phyloP scores from a whole-genome alignment of 768 basidiomycete species.

The Pleurotus ostreatus region DNA sequence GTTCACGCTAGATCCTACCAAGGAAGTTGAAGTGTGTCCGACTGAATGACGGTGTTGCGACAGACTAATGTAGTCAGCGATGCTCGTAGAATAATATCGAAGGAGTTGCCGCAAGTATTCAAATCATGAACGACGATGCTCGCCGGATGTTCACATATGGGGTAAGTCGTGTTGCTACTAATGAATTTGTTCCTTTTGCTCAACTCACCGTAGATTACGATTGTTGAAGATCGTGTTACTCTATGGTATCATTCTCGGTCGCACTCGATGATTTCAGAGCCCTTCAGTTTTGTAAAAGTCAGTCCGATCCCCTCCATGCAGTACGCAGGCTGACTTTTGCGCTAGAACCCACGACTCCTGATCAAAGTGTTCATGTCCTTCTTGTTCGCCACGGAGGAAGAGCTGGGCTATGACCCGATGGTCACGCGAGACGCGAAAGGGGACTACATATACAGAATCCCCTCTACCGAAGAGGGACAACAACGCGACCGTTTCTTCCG shows the following conservation, averaged over 20 bases:
- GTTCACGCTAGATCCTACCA: no score
- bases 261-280: slow-evolving; percentile 12
- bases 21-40: no score
- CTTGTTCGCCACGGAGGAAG: slow-evolving; percentile 13
- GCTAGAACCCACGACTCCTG: slow-evolving; percentile 12
- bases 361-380: slow-evolving; percentile 16
- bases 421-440: background rate
- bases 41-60: no score
- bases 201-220: slow-evolving; percentile 11
- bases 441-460: no score
- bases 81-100: background rate
- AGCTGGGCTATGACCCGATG: slow-evolving; percentile 13
- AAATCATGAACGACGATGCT: slow-evolving; percentile 21
- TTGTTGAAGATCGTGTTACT: slow-evolving; percentile 10
- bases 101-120: background rate
- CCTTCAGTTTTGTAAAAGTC: slow-evolving; percentile 9
- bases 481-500: no score
- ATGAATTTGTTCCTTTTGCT: background rate
- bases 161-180: slow-evolving; percentile 8
- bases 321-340: background rate
- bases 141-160: slow-evolving; percentile 19
- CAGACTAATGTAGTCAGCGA: background rate
- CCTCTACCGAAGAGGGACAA: no score
- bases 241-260: slow-evolving; percentile 18
- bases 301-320: background rate